Evolutionary conservation across 805 yeast species (phyloP), one percentile per base, ranked within the genome.

Genomic region (Vanderwaltozyma polyspora): DNA sequence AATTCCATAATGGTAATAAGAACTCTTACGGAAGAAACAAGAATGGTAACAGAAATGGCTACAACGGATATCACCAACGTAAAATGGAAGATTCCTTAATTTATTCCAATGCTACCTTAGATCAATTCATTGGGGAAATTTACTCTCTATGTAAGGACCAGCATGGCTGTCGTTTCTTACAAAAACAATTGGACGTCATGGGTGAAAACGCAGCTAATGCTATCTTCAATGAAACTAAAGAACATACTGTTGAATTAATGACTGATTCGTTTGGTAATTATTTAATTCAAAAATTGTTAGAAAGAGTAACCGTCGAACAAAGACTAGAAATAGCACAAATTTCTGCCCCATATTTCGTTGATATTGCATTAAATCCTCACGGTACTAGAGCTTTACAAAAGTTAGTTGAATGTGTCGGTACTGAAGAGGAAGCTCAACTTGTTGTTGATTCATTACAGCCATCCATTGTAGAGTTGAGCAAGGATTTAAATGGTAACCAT

Each of bases 221-320:
- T 51, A 83, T 91, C 31, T 87, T 85, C 60, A 74, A 74, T 37
- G 95, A 91, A 55, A 81, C 85, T 29, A 72, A 75, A 44, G 63
- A 70, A 25, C 79, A 83, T 46, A 78, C 85, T 37, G 79, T 83
- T 35, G 94, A 85, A 55, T 66, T 91, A 42, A 89, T 91, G 97
- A 72, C 67, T 37, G 95, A 87, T 57, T 95, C 97, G 5, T 91
- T 91, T 63, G 98, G 98, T n/a, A 91, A 91, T 57, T 91, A 91
- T 50, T 65, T 91, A 51, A 74, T 93, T 44, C 98, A 91, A 60
- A 91, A 89, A 57, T 61, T 91, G 36, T 67, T 91, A 43, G 96
- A 87, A 53, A 72, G 76, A 43, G 79, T 86, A 18, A 63, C 69
- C 25, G 66, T 68, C 25, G 78, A 70, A 40, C 93, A 89, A 59